Evolutionary conservation across 2,329 filamentous ascomycete genomes (phyloP), one percentile per base, ranked within the genome.

Genomic region (Pseudogymnoascus sp.): DNA sequence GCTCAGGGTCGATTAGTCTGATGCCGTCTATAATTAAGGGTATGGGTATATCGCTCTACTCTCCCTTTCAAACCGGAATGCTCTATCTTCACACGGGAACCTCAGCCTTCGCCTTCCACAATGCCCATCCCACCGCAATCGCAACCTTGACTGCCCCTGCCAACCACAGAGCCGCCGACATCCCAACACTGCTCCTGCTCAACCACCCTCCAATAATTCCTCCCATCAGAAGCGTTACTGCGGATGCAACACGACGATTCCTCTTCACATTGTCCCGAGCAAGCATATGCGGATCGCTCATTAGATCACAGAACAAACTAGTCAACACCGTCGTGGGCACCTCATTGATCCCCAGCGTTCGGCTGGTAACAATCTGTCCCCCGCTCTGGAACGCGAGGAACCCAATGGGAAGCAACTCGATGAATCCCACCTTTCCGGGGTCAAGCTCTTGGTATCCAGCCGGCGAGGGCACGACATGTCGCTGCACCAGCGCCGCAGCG

Each of bases 271-370:
- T 81, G 11, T 76, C 70, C 30, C 63, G 63, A 0, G 71, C 71
- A 4, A 83, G 71, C n/a, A 85, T 63, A 7, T 77, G 75, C 8
- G 78, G 74, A 68, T 91, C 88, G 1, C 86, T 88, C 67, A 90
- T 90, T 18, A 93, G 70, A 71, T 93, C 90, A 70, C 88, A 92
- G 75, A 92, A 93, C 64, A 90, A 86, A 70, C 87, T 91, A 1
- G 90, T 93, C 63, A 94, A 74, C 2, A 92, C 90, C 14, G 92
- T 89, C 64, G 87, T 91, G 0, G 89, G 92, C 18, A 93, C 75
- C 2, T 86, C 84, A 62, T 85, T 86, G 70, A 86, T 87, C 67
- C 85, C 81, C 63, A 93, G 73, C 0, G 87, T 85, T 3, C 89
- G 77, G 67, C 86, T 90, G 0, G 84, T 83, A n/a, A 92, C 86